phyloP scores from a whole-genome alignment of 2,329 filamentous ascomycete genomes.

The Penicillium capsulatum region DNA sequence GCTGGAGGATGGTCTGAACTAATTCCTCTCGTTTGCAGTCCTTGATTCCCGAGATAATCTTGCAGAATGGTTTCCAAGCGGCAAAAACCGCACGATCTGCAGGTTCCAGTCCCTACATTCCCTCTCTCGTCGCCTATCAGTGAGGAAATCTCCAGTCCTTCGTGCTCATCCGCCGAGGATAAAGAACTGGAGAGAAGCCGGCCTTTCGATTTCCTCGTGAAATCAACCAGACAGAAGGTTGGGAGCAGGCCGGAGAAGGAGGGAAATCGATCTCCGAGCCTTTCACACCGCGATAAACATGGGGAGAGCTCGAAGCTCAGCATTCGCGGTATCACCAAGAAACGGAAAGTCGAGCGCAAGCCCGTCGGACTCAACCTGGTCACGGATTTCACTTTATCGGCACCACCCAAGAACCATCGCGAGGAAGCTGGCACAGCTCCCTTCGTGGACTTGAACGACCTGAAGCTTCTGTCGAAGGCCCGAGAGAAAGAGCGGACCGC shows the following conservation, averaged over 20 bases:
- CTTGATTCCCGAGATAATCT: too few relatives aligned
- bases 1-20: too few relatives aligned
- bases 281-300: conserved; percentile 5
- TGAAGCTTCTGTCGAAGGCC: conserved; percentile 33
- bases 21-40: too few relatives aligned
- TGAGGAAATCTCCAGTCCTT: conserved; percentile 40
- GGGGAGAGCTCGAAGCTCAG: conserved; percentile 13
- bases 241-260: conserved; percentile 8
- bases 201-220: conserved; percentile 32
- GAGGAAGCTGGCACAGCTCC: conserved; percentile 10
- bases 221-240: conserved; percentile 20
- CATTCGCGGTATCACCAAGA: conserved; percentile 17
- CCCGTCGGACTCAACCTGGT: conserved; percentile 42
- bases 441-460: conserved; percentile 38
- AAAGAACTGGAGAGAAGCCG: conserved; percentile 25
- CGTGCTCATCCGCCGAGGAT: conserved; percentile 32
- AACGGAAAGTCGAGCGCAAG: conserved; percentile 24
- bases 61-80: conserved; percentile 21
- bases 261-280: conserved; percentile 4
- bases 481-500: conserved; percentile 32
- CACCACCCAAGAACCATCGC: conserved; percentile 11
- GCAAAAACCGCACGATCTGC: conserved; percentile 26
- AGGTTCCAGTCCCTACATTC: conserved; percentile 35
- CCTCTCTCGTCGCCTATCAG: conserved; percentile 44
- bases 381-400: conserved; percentile 36